Percentiles rank a stretch among this genome's conserved stretches.
These are phyloP conservation scores for Stylosanthes scabra DNA, from an alignment of 331 rosid species.

Conservation along the genomic window DNA sequence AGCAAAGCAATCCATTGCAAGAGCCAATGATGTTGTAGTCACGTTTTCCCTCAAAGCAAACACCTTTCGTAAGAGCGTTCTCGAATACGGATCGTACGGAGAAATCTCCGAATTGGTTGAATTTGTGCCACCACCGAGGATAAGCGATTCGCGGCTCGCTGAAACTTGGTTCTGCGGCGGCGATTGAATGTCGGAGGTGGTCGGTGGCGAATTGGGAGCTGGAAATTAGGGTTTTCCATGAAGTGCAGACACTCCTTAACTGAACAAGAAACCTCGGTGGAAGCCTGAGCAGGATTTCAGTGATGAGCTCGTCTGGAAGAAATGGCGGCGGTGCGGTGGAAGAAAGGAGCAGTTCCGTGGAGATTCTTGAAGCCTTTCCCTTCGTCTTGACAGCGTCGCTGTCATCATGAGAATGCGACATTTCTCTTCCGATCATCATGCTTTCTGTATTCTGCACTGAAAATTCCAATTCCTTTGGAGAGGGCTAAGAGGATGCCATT, in stretches of 20 bases:
- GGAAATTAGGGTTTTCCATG: neutral
- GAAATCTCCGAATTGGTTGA: neutral
- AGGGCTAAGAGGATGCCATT: too few species aligned
- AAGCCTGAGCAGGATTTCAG: neutral
- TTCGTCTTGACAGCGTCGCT: too few species aligned
- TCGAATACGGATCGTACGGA: neutral
- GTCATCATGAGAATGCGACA: too few species aligned
- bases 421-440: too few species aligned
- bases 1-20: conserved; percentile 33
- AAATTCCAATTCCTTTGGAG: too few species aligned
- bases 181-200: neutral
- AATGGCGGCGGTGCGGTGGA: neutral
- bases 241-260: neutral
- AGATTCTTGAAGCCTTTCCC: too few species aligned
- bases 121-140: neutral
- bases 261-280: neutral
- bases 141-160: neutral
- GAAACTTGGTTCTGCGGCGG: neutral
- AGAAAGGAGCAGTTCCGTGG: neutral
- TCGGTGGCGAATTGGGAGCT: neutral
- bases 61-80: neutral
- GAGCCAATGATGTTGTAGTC: conserved; percentile 12
- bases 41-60: too few species aligned
- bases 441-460: too few species aligned
- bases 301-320: neutral